Base-by-base conservation (phyloP, 2,329 filamentous ascomycete genomes). In the Coniochaeta prunicola region DNA sequence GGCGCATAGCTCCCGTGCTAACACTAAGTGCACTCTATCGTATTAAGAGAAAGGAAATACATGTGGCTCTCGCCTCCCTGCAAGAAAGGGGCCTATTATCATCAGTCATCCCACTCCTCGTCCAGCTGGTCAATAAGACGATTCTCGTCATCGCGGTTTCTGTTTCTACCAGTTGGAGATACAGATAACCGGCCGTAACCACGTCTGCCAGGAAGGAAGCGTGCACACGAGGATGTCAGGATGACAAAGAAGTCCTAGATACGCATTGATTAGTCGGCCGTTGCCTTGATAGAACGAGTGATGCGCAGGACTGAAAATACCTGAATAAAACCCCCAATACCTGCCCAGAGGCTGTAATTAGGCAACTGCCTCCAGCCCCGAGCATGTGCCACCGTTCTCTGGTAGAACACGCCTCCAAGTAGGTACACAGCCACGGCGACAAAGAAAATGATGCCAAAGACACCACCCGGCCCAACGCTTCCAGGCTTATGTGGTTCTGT, bases 321-420 rank as follows among this genome's bases (percentile, higher is more conserved):
- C 80, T 83, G 88, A 67, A 96, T 76, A 71, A 96, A 96, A 65
- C 82, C 86, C 75, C 90, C 87, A 62, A 97, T 90, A 58, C 91
- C 88, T 31, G 91, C 87, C 94, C 94, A 99, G 65, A 97, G 83
- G 66, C 84, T 86, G 76, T 94, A 97, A 76, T 99, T 97, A 57
- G 94, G 94, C 65, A 97, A 77, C 73, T 99, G 94, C 65, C 90
- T 85, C 94, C 93, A 97, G 54, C 94, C 94, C 62, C 94, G 83
- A 66, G 96, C 92, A 71, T 99, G 91, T 74, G 92, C 88, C 59
- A 99, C 92, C 33, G 91, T 96, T 60, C 94, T 86, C 74, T 97
- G 93, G 78, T 97, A 99, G 63, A 96, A 92, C 66, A 96, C 89
- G 68, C 94, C 94, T 65, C 94, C 94, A 38, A 96, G 82, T 58